These are phyloP conservation scores for Kodamaea sp. DNA, from an alignment of 1,139 yeast species.

Conservation along the genomic window DNA sequence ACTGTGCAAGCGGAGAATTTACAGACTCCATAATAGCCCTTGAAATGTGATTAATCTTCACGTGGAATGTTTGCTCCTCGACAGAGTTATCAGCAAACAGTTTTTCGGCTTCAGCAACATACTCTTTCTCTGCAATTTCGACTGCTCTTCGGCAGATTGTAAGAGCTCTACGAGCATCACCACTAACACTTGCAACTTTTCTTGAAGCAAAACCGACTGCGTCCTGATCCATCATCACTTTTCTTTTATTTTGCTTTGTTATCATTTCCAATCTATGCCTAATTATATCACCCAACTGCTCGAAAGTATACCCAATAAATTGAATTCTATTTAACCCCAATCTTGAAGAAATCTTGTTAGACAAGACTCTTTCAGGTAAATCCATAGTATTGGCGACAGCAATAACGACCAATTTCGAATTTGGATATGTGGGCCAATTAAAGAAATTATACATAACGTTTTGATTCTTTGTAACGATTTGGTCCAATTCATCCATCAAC, in stretches of 20 bases:
- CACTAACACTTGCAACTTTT: slow-evolving; percentile 93
- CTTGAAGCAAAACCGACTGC: slow-evolving; percentile 91
- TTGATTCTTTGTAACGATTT: slow-evolving; percentile 79
- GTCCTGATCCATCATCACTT: slow-evolving; percentile 56
- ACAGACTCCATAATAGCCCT: slow-evolving; percentile 78
- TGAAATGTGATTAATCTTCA: slow-evolving; percentile 15
- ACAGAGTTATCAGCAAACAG: not conserved
- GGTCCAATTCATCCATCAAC: slow-evolving; percentile 89
- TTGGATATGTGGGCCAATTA: slow-evolving; percentile 89
- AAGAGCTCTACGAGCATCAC: slow-evolving; percentile 93
- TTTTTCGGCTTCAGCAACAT: slow-evolving; percentile 19
- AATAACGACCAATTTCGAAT: slow-evolving; percentile 78
- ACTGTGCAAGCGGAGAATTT: slow-evolving; percentile 64
- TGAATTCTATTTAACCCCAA: slow-evolving; percentile 84
- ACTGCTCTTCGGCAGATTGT: slow-evolving; percentile 88
- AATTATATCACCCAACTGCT: slow-evolving; percentile 74
- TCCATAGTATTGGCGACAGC: slow-evolving; percentile 99
- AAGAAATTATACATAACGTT: slow-evolving; percentile 92
- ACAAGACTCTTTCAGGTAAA: slow-evolving; percentile 81
- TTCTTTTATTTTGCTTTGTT: slow-evolving; percentile 34
- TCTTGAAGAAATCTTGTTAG: slow-evolving; percentile 88
- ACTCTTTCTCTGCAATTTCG: slow-evolving; percentile 74
- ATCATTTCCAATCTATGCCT: slow-evolving; percentile 62
- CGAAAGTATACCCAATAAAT: slow-evolving; percentile 83
- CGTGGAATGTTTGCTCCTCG: slow-evolving; percentile 36